Evolutionary conservation across 228 moss, liverwort and hornwort species (phyloP).

Genomic region (Sphagnum magellanicum): DNA sequence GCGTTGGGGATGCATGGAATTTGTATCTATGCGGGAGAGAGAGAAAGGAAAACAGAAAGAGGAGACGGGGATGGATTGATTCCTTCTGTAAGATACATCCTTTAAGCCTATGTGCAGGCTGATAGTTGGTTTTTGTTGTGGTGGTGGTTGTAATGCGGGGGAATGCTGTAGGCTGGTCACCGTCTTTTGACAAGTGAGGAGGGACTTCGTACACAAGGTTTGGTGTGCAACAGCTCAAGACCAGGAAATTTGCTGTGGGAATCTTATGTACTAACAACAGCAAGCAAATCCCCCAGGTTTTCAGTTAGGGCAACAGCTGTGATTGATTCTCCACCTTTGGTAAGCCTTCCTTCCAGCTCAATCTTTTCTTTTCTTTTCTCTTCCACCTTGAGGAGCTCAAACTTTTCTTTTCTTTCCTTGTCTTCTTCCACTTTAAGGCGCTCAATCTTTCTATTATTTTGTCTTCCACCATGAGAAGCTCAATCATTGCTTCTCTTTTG

Average conservation of each 20-base stretch:
- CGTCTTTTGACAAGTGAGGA: conserved; percentile 1
- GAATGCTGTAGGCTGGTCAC: no score
- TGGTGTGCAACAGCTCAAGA: conserved; percentile 21
- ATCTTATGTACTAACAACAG: conserved; percentile 10
- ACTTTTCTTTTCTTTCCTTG: no score
- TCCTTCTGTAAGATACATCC: no score
- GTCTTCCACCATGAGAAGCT: background rate
- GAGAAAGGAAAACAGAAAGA: no score
- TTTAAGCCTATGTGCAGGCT: no score
- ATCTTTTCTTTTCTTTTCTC: background rate
- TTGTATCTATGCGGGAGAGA: no score
- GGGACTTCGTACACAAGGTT: conserved; percentile 42
- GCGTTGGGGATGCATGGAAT: no score
- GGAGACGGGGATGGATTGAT: no score
- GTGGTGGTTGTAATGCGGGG: no score
- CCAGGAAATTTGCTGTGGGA: conserved; percentile 14
- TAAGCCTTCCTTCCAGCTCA: background rate
- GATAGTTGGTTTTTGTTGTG: no score
- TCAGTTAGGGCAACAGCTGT: conserved; percentile 46
- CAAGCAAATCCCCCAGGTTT: conserved; percentile 14
- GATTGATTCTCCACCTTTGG: conserved; percentile 29
- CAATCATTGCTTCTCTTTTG: no score
- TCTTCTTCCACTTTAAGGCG: no score
- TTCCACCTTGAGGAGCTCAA: background rate
- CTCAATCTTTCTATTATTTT: background rate